phyloP scores from a whole-genome alignment of 306 rosid species.

The Fagus crenata region DNA sequence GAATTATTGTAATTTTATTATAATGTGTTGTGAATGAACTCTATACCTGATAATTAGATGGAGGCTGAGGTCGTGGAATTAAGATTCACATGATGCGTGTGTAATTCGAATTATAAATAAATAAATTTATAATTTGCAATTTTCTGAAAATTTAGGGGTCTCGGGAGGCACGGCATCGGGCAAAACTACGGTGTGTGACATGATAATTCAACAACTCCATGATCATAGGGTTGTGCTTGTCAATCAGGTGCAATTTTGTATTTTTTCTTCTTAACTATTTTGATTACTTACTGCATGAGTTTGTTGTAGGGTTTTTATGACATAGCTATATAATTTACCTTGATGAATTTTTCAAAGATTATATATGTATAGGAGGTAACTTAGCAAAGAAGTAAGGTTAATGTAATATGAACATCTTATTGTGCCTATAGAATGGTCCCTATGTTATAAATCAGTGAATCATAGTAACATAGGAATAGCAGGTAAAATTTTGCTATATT shows the following conservation, averaged over 20 bases:
- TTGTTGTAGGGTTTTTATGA: too few species aligned
- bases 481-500: background rate
- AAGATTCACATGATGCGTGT: too few species aligned
- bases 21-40: too few species aligned
- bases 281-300: background rate
- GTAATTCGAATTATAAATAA: too few species aligned
- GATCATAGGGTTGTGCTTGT: slow-evolving; percentile 53
- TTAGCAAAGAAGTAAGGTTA: too few species aligned
- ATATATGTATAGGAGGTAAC: background rate
- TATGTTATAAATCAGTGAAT: background rate
- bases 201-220: slow-evolving; percentile 56
- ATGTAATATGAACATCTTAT: background rate
- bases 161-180: slow-evolving; percentile 62
- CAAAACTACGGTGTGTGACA: slow-evolving; percentile 51
- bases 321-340: background rate
- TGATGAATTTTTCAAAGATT: background rate
- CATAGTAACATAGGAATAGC: background rate
- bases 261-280: background rate
- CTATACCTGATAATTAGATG: too few species aligned
- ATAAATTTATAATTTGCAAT: background rate
- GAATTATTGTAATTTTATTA: too few species aligned
- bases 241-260: slow-evolving; percentile 37
- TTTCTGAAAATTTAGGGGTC: slow-evolving; percentile 37
- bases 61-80: too few species aligned
- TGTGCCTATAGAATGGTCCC: background rate